Evolutionary conservation across 805 yeast species (phyloP).

Genomic region (Saturnispora saitoi): DNA sequence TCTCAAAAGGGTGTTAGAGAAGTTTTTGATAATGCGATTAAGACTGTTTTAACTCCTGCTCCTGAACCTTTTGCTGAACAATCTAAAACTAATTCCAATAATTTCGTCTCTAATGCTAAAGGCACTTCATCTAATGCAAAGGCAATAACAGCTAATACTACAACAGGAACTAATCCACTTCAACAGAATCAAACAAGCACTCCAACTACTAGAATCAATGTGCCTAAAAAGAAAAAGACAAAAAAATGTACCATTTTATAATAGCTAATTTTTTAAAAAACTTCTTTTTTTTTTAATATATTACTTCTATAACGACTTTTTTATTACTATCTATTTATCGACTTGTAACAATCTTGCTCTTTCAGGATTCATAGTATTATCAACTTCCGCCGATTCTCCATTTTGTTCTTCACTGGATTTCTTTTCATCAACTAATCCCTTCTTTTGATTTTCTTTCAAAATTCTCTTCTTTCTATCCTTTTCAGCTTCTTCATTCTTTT

Average conservation of each 20-base stretch:
- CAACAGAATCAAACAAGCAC: conserved; percentile 1
- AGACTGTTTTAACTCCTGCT: conserved; percentile 53
- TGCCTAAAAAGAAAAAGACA: conserved; percentile 31
- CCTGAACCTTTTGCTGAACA: conserved; percentile 9
- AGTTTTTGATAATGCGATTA: conserved; percentile 76
- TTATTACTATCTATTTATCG: conserved; percentile 1
- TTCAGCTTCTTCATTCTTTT: conserved; percentile 67
- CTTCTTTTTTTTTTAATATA: not conserved
- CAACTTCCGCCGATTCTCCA: conserved; percentile 15
- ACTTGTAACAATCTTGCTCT: conserved; percentile 36
- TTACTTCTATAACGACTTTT: conserved; percentile 6
- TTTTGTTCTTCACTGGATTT: not conserved
- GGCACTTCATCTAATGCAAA: conserved; percentile 2
- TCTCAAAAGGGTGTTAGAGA: conserved; percentile 81
- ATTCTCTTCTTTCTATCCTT: conserved; percentile 60
- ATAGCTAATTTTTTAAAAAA: not conserved
- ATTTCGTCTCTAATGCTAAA: too few relatives aligned
- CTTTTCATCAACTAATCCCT: conserved; percentile 23
- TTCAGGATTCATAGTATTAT: conserved; percentile 51
- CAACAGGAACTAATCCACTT: not conserved
- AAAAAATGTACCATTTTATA: conserved; percentile 43
- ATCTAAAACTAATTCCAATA: too few relatives aligned
- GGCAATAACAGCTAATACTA: conserved; percentile 11
- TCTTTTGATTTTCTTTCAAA: conserved; percentile 35
- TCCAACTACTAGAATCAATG: conserved; percentile 10